Evolutionary conservation across 495 filamentous ascomycete species (phyloP).

Genomic region (Xylaria sp.): DNA sequence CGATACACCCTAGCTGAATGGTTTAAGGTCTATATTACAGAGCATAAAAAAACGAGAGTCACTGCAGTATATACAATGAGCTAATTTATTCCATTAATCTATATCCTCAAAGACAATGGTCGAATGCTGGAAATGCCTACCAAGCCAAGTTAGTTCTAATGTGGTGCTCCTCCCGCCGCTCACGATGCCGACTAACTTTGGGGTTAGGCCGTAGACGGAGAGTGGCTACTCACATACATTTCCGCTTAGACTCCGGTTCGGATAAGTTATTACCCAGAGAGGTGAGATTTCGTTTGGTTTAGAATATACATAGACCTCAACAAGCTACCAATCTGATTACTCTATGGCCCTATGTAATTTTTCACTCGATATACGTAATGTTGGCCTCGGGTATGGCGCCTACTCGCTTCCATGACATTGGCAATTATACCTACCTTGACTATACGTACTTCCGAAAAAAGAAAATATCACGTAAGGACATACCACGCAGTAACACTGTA

Average conservation of each 20-base stretch:
- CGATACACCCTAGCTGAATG: background rate
- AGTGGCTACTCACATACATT: background rate
- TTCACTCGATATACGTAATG: background rate
- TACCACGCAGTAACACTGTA: background rate
- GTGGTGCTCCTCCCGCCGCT: background rate
- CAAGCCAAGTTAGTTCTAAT: background rate
- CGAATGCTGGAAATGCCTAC: background rate
- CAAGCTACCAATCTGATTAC: too few relatives aligned
- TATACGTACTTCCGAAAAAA: background rate
- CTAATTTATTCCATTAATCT: background rate
- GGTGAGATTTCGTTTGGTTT: background rate
- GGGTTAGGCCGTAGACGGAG: background rate
- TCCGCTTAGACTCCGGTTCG: background rate
- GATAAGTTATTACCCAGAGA: background rate
- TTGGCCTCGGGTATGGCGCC: slow-evolving; percentile 2
- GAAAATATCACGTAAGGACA: slow-evolving; percentile 1
- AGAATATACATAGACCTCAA: background rate
- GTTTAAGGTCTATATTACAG: background rate
- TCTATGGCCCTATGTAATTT: background rate
- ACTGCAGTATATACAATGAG: background rate
- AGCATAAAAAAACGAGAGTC: background rate
- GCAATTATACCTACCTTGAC: background rate
- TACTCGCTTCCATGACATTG: background rate
- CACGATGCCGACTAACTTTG: background rate
- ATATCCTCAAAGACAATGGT: background rate